phyloP scores from a whole-genome alignment of 1,284 basidiomycete species.

The Cystobasidium pallidum region DNA sequence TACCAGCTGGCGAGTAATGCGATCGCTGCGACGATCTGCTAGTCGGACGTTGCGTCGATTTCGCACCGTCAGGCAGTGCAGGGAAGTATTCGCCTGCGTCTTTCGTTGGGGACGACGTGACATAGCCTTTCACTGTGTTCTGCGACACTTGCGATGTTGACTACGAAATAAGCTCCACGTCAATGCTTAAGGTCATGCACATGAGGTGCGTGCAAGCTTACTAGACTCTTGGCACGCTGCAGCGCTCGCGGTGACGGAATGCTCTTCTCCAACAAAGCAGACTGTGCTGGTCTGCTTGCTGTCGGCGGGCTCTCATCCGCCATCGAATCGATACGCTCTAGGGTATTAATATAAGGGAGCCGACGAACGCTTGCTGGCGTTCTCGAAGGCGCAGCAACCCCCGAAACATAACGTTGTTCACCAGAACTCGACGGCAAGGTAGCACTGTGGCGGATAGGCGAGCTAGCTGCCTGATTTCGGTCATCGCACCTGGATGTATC shows the following conservation, averaged over 20 bases:
- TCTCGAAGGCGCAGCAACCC: background rate
- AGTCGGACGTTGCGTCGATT: background rate
- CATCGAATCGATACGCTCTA: slow-evolving; percentile 21
- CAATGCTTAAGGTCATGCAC: no score
- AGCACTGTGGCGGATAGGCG: slow-evolving; percentile 10
- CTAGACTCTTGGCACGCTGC: slow-evolving; percentile 35
- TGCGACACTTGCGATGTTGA: slow-evolving; percentile 43
- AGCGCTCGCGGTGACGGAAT: slow-evolving; percentile 29
- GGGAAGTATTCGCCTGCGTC: background rate
- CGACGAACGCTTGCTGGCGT: slow-evolving; percentile 15
- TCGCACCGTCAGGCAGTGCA: background rate
- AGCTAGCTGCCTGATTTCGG: background rate
- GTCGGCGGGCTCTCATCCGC: background rate
- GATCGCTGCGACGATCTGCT: slow-evolving; percentile 18
- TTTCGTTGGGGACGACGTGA: slow-evolving; percentile 16
- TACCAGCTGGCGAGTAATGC: slow-evolving; percentile 1
- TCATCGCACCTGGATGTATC: background rate
- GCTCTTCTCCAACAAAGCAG: background rate
- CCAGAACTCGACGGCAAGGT: slow-evolving; percentile 3
- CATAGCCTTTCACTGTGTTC: slow-evolving; percentile 33
- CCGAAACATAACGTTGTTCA: background rate
- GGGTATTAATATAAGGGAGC: slow-evolving; percentile 3
- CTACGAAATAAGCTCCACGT: background rate
- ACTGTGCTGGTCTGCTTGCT: background rate
- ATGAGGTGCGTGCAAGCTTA: background rate